These are phyloP conservation scores for Chlamydomonas urium DNA, from an alignment of 139 green algal species.

Conservation along the genomic window DNA sequence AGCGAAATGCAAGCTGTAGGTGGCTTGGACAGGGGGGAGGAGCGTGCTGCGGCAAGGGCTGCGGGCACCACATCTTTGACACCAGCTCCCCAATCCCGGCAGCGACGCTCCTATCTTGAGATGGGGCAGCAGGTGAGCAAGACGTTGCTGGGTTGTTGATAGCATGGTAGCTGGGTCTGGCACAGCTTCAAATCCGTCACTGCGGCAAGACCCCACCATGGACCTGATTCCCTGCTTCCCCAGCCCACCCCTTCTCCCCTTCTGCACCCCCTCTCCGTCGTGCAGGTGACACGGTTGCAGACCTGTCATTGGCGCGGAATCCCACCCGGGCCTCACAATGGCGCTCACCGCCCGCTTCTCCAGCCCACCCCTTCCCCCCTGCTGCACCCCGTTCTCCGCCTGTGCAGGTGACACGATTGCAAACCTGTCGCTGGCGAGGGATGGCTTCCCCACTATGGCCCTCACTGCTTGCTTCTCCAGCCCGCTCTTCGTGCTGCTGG, in stretches of 20 bases:
- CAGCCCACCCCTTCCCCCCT: neutral
- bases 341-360: neutral
- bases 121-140: too few relatives aligned
- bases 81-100: neutral
- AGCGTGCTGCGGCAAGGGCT: neutral
- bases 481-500: constrained; percentile 52
- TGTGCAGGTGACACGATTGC: constrained; percentile 43
- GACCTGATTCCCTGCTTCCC: neutral
- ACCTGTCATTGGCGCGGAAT: neutral
- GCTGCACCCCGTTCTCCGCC: neutral
- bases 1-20: too few relatives aligned
- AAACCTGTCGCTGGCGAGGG: constrained; percentile 48
- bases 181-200: too few relatives aligned
- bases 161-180: too few relatives aligned
- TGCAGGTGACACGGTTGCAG: neutral
- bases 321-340: neutral
- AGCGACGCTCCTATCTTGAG: neutral
- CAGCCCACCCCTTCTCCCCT: neutral
- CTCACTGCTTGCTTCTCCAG: constrained; percentile 17
- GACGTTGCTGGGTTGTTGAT: too few relatives aligned
- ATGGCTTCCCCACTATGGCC: constrained; percentile 26
- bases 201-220: too few relatives aligned
- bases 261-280: neutral
- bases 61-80: neutral
- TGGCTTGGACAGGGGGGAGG: neutral